Evolutionary conservation across 495 filamentous ascomycete genomes (phyloP), one percentile per base, ranked within the genome.

Genomic region (Penicillium verhagenii): DNA sequence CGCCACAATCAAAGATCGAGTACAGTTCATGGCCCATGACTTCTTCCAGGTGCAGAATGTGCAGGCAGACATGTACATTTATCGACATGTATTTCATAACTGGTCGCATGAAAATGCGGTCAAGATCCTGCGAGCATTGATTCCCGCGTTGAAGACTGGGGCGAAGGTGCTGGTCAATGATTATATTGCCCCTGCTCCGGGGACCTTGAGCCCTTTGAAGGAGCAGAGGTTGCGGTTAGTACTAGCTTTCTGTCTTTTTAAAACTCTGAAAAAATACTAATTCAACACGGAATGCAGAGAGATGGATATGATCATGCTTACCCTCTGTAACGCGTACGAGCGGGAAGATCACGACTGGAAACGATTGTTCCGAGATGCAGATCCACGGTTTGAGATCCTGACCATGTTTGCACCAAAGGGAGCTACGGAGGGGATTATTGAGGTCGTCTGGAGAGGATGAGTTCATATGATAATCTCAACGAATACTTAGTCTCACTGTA

Each of bases 1-100:
- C n/a, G n/a, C n/a, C n/a, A n/a, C n/a, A n/a, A n/a, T n/a, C n/a
- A n/a, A n/a, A n/a, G n/a, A n/a, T n/a, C n/a, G n/a, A n/a, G n/a
- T n/a, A n/a, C n/a, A n/a, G n/a, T n/a, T n/a, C n/a, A n/a, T n/a
- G n/a, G n/a, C n/a, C n/a, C n/a, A n/a, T n/a, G n/a, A n/a, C n/a
- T n/a, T n/a, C n/a, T n/a, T n/a, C n/a, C n/a, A n/a, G n/a, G n/a
- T n/a, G n/a, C n/a, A n/a, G n/a, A n/a, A n/a, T n/a, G n/a, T n/a
- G n/a, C n/a, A n/a, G n/a, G n/a, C n/a, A n/a, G 79, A 82, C 52
- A 76, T 82, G 0, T 84, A 83, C 61, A 74, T 79, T 63, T 77
- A 81, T 57, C 79, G 82, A 21, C 82, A 76, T 75, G 80, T 82
- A 50, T 58, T 86, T 47, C 83, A 84, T 63, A 81, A 85, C 65